phyloP scores from a whole-genome alignment of 495 filamentous ascomycete species.

The Copromyces sp. region DNA sequence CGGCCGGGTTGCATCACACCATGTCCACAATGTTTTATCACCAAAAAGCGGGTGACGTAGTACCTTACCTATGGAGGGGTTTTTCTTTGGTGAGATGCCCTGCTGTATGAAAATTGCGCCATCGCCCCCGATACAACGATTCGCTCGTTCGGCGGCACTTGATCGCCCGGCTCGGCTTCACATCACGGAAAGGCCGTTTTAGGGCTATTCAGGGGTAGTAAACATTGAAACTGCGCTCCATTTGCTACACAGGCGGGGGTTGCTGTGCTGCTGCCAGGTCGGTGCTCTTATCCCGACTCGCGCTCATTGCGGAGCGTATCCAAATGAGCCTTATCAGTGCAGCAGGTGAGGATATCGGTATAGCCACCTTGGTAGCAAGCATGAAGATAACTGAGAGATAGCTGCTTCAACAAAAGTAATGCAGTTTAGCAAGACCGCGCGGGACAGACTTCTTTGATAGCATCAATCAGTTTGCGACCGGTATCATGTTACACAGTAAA shows the following conservation, averaged over 20 bases:
- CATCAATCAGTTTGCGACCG: background rate
- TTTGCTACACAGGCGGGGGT: background rate
- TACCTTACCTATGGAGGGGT: background rate
- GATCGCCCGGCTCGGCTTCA: background rate
- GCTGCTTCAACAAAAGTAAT: background rate
- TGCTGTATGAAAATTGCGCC: slow-evolving; percentile 4
- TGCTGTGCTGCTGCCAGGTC: background rate
- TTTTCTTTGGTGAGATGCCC: background rate
- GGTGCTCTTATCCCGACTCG: background rate
- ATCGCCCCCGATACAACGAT: slow-evolving; percentile 1
- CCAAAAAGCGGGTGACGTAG: background rate
- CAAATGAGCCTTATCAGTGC: background rate
- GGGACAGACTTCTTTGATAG: background rate
- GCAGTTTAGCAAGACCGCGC: too few species aligned
- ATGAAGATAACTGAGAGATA: background rate
- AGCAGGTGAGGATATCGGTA: background rate
- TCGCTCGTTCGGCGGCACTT: background rate
- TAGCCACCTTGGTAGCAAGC: background rate
- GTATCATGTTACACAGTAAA: background rate
- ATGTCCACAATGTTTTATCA: background rate
- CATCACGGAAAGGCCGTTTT: background rate
- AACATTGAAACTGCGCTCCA: background rate
- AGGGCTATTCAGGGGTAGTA: background rate
- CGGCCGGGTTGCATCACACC: background rate
- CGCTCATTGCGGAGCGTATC: background rate